These are phyloP conservation scores for Trichoderma guizhouense DNA, from an alignment of 2,329 filamentous ascomycete species.

Conservation along the genomic window DNA sequence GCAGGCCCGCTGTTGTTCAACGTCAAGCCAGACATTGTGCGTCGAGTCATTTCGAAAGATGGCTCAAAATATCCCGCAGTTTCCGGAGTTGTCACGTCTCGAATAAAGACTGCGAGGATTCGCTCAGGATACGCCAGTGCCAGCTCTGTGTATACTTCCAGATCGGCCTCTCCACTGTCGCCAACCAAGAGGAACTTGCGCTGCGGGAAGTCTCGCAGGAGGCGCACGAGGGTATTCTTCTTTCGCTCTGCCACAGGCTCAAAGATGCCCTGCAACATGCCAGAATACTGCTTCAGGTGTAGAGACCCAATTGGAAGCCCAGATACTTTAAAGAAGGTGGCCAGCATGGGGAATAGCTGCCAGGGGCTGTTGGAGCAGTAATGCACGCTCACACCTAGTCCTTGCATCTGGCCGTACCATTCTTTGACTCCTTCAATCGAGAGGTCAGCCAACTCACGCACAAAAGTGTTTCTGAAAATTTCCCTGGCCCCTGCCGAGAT, in stretches of 20 bases:
- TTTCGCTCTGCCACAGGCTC: constrained; percentile 96
- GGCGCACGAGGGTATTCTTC: constrained; percentile 78
- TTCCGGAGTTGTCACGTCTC: constrained; percentile 85
- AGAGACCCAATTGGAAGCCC: constrained; percentile 84
- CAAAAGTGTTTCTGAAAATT: constrained; percentile 94
- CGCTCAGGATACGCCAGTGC: constrained; percentile 77
- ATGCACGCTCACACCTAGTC: constrained; percentile 82
- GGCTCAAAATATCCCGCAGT: constrained; percentile 73
- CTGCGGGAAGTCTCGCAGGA: constrained; percentile 85
- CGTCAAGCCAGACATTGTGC: constrained; percentile 27
- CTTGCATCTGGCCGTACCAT: constrained; percentile 78
- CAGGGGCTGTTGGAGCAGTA: constrained; percentile 99
- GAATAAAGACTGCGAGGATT: constrained; percentile 85
- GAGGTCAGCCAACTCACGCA: constrained; percentile 77
- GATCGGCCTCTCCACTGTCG: constrained; percentile 92
- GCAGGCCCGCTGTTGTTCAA: constrained; percentile 23
- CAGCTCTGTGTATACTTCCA: constrained; percentile 97
- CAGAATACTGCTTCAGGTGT: constrained; percentile 92
- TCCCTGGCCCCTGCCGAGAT: constrained; percentile 84
- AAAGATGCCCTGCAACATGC: constrained; percentile 97
- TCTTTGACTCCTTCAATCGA: constrained; percentile 83
- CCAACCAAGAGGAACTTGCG: constrained; percentile 88
- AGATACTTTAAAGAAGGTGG: constrained; percentile 76
- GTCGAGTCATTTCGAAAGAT: constrained; percentile 33
- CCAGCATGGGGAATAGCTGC: constrained; percentile 90